Evolutionary conservation across 2,329 filamentous ascomycete genomes (phyloP), one percentile per base, ranked within the genome.

Genomic region (Paraphoma chrysanthemicola): DNA sequence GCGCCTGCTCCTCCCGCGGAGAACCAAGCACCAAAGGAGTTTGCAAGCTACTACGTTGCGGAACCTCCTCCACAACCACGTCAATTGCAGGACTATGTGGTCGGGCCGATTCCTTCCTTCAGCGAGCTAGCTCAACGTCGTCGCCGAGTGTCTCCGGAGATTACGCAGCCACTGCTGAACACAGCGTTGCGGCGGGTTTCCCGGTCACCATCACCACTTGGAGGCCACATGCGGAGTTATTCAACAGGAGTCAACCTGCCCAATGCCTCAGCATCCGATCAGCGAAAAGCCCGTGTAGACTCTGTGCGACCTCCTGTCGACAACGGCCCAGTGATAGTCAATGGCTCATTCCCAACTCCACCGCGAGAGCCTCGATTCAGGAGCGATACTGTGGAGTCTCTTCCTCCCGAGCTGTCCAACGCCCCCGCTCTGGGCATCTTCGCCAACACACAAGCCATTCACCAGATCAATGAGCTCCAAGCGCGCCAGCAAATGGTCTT

Each of bases 31-130:
- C 79, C 81, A 1, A 82, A 83, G 62, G 81, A 83, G 56, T 83
- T 83, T 60, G 73, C 82, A 11, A 81, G 81, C 3, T 83, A 83
- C 63, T 81, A 79, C 54, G 72, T 83, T 44, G 77, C 75, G 10
- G 79, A 82, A 28, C 79, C 81, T 44, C 75, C 76, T 46, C 71
- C 72, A 44, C 64, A 72, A 45, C 63, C 70, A 30, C 77, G 74
- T 7, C 73, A 77, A 29, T 70, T 80, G 36, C 74, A 74, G 45
- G 73, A 76, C 7, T 77, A 77, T 44, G 64, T 62, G 30, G 74
- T 77, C 14, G 61, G 64, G 17, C 68, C 64, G 36, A 77, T 77
- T 47, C 75, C 75, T 6, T 71, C 74, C 0, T 77, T 71, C 66
- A 78, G 69, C 44, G 78, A 81, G 18, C 68, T 80, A 30, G 70